Base-by-base conservation (phyloP, 2,329 filamentous ascomycete species). In the Ophiostoma australiae region DNA sequence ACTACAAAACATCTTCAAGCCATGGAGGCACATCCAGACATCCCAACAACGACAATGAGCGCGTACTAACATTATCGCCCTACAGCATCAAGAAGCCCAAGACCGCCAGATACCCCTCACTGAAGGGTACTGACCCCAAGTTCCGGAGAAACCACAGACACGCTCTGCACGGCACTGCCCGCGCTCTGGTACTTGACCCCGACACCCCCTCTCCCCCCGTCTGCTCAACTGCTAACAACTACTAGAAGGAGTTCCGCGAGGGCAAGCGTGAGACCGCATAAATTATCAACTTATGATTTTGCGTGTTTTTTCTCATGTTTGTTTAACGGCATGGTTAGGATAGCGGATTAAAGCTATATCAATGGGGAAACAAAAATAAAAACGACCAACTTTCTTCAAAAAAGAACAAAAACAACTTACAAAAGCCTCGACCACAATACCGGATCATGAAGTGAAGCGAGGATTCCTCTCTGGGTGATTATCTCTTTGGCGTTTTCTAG, bases 71-170 rank as follows among this genome's bases (percentile, higher is more conserved):
- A 41, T 55, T 5, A 48, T 52, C 63, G 35, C 67, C 15, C 69
- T 39, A 78, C 82, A 97, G 94, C 86, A 99, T 99, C 90, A 98
- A 98, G 91, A 98, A 97, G 91, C 95, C 95, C 77, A 97, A 97
- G 90, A 98, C 95, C 82, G 90, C 94, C 85, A 90, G 95, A 87
- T 99, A 99, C 87, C 95, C 95, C 77, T 98, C 94, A 79, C 91
- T 99, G 81, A 97, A 97, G 83, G 95, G 95, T 80, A 95, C 93
- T 83, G 95, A 99, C 86, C 94, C 95, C 82, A 99, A 99, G 90
- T 99, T 99, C 89, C 91, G 95, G 84, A 91, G 95, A 86, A 99
- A 99, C 89, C 95, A 99, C 88, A 93, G 93, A 88, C 94, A 99
- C 89, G 95, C 95, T 84, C 93, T 98, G 76, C 95, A 98, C 88